phyloP scores from a whole-genome alignment of 371 early-diverging fungal species.

The Syncephalastrum racemosum region DNA sequence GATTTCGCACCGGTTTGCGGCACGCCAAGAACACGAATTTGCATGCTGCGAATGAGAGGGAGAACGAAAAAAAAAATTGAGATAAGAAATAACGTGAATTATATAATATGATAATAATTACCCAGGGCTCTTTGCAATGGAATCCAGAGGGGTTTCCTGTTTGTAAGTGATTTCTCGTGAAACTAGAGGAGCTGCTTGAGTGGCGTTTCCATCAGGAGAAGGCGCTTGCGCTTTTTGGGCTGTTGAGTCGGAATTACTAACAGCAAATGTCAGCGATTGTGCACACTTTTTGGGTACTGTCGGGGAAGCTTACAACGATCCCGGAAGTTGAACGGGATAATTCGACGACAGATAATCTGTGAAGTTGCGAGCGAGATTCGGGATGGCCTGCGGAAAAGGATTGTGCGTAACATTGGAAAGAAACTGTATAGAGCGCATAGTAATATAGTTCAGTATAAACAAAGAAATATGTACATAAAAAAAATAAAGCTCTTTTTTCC shows the following conservation, averaged over 20 bases:
- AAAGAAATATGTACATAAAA: not conserved
- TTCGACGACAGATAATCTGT: constrained; percentile 45
- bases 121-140: constrained; percentile 6
- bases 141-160: not conserved
- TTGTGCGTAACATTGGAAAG: constrained; percentile 50
- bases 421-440: constrained; percentile 27
- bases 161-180: not conserved
- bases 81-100: not conserved
- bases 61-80: not conserved
- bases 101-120: not conserved
- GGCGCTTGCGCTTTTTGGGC: not conserved
- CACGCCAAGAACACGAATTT: constrained; percentile 73
- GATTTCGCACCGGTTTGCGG: constrained; percentile 85
- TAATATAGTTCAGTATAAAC: not conserved
- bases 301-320: constrained; percentile 31
- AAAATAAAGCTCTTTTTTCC: not conserved
- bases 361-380: constrained; percentile 48
- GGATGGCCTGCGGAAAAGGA: constrained; percentile 48
- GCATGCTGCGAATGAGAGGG: constrained; percentile 22
- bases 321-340: constrained; percentile 36
- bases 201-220: not conserved
- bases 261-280: no score
- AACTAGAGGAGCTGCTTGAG: not conserved
- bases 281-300: not conserved
- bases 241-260: not conserved